A percentile compares a stretch with the other conserved stretches of the same genome.
Evolutionary conservation across 257 asterid genomes (phyloP).

Genomic region (Ocimum tenuiflorum): DNA sequence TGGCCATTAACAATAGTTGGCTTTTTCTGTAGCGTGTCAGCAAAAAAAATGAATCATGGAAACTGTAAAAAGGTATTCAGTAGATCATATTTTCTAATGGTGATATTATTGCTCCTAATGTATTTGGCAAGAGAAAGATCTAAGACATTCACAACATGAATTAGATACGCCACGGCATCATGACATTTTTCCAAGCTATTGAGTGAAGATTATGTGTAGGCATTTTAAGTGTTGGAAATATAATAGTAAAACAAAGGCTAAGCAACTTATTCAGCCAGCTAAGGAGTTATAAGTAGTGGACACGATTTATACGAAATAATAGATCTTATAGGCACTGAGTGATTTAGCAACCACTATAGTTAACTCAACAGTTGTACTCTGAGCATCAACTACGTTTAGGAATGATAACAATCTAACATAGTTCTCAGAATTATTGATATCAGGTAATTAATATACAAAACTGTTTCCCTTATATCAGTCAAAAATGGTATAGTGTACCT

Average conservation of each 20-base stretch:
- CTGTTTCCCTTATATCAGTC: background rate
- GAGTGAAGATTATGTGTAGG: background rate
- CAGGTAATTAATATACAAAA: background rate
- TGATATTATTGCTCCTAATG: background rate
- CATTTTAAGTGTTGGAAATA: background rate
- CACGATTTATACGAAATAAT: background rate
- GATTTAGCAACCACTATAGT: background rate
- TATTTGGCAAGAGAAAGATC: background rate
- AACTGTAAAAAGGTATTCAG: background rate
- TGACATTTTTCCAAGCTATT: background rate
- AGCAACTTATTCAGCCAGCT: background rate
- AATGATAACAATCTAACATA: too few species aligned
- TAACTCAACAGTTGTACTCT: too few species aligned
- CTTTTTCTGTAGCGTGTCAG: background rate
- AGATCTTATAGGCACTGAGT: background rate
- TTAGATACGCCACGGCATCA: background rate
- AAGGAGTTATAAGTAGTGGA: background rate
- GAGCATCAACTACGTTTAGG: too few species aligned
- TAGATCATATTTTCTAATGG: background rate
- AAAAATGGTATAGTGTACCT: slow-evolving; percentile 46
- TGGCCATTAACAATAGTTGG: background rate
- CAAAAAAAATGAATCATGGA: too few species aligned
- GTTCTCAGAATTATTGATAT: too few species aligned
- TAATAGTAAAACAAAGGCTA: background rate
- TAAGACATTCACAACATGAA: background rate